A percentile compares a stretch with the other conserved stretches of the same genome.
Evolutionary conservation across 225 moss, liverwort and hornwort species (phyloP).

Genomic region (Sphagnum contortum): DNA sequence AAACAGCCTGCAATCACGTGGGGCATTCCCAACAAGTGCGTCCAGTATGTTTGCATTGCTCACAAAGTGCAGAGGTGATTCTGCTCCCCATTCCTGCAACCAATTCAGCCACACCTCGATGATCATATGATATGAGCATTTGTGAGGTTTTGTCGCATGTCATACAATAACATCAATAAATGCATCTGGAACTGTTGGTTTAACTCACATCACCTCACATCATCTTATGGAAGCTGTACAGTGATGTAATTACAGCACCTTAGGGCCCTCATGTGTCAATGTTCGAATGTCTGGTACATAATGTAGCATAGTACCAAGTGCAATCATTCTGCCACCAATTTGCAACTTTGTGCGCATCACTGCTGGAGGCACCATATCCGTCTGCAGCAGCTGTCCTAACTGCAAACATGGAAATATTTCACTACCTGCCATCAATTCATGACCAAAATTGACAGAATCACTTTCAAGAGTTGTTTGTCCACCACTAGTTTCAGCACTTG

Average conservation of each 20-base stretch:
- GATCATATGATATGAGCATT: too few relatives aligned
- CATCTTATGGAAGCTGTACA: too few relatives aligned
- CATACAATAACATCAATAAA: too few relatives aligned
- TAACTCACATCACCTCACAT: too few relatives aligned
- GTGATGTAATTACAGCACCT: constrained; percentile 15
- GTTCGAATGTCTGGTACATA: constrained; percentile 45
- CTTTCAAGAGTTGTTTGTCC: too few relatives aligned
- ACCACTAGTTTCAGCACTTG: too few relatives aligned
- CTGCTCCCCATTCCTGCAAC: constrained; percentile 57
- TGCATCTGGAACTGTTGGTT: too few relatives aligned
- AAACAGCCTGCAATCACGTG: constrained; percentile 45
- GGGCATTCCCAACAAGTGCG: constrained; percentile 50
- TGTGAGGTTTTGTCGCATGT: too few relatives aligned
- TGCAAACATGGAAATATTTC: constrained; percentile 5
- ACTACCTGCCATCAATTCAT: too few relatives aligned
- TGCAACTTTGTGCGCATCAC: constrained; percentile 36
- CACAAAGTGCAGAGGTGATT: constrained; percentile 44
- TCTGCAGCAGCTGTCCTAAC: constrained; percentile 53
- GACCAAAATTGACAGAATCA: too few relatives aligned
- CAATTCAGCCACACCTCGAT: too few relatives aligned
- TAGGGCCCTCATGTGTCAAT: constrained; percentile 48
- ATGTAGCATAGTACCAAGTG: constrained; percentile 33
- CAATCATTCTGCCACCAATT: constrained; percentile 36
- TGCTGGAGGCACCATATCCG: constrained; percentile 54
- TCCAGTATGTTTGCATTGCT: constrained; percentile 74